Evolutionary conservation across 495 filamentous ascomycete genomes (phyloP).

Genomic region (Sordaria brevicollis): DNA sequence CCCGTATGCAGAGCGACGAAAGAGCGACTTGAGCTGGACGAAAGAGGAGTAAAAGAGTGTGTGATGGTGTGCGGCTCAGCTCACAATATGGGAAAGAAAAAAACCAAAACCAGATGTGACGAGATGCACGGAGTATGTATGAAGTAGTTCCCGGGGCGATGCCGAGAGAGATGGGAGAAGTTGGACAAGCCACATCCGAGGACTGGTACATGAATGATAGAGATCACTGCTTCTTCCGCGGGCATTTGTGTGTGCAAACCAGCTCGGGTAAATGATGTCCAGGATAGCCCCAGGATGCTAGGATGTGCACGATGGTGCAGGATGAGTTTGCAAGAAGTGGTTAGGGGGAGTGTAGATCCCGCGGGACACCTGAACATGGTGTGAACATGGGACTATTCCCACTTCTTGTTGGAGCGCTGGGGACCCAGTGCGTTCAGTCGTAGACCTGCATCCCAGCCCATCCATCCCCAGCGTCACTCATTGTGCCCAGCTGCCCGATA

Average conservation of each 20-base stretch:
- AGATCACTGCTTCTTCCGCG: background rate
- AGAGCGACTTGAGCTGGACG: background rate
- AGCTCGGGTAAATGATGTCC: background rate
- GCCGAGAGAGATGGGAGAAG: background rate
- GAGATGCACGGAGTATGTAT: background rate
- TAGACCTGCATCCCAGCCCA: background rate
- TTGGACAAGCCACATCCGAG: background rate
- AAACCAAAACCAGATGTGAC: background rate
- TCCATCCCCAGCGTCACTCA: background rate
- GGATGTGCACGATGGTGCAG: background rate
- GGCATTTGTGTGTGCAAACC: background rate
- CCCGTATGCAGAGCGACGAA: background rate
- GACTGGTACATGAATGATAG: background rate
- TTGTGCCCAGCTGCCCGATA: background rate
- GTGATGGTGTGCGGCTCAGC: background rate
- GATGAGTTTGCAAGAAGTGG: background rate
- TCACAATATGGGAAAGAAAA: background rate
- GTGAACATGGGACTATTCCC: background rate
- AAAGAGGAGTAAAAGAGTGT: background rate
- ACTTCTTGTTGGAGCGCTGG: background rate
- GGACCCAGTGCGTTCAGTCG: background rate
- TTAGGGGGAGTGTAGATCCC: background rate
- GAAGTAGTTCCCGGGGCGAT: background rate
- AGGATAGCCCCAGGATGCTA: background rate
- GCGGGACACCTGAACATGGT: background rate